Evolutionary conservation across 225 moss, liverwort and hornwort genomes (phyloP), one percentile per base, ranked within the genome.

Genomic region (Takakia lepidozioides): DNA sequence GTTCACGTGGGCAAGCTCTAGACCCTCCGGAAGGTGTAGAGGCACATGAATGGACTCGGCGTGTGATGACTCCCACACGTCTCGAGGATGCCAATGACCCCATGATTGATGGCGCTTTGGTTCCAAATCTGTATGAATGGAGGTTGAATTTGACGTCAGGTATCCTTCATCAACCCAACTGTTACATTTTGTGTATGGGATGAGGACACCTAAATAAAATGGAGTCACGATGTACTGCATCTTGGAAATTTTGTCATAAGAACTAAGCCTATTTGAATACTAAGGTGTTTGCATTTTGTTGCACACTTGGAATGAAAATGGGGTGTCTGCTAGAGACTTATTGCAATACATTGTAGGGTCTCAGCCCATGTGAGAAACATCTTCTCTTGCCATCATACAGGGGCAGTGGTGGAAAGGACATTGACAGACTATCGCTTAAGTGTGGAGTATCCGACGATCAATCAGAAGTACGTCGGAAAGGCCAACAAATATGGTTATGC

Each of bases 401-500:
- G 24, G 10, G 50, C 10, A 27, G 15, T 30, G 19, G 14, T 19
- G 14, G 50, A 51, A n/a, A 11, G 29, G 4, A 29, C 8, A 11
- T 19, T 51, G 9, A 27, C 50, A 1, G 28, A 29, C 7, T 51
- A 27, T 28, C 2, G 11, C 16, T 30, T 27, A 9, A 25, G 26
- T 29, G 50, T 13, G 14, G 50, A 51, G 19, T 27, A 10, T 5
- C 50, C 50, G 7, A 5, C 3, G 19, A 51, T 51, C 10, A 51
- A 51, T 18, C 27, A 19, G 3, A 27, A 27, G 5, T 51, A 27
- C 15, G 27, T 29, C 5, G 50, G 50, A 14, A 16, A 13, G 1
- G 20, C 27, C 19, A 27, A 51, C 28, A 51, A 27, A 30, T 51
- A 51, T 29, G 50, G 25, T 2, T 51, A 51, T n/a, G 14, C 8